Evolutionary conservation across 306 rosid species (phyloP), one percentile per base, ranked within the genome.

Genomic region (Oemleria cerasiformis): DNA sequence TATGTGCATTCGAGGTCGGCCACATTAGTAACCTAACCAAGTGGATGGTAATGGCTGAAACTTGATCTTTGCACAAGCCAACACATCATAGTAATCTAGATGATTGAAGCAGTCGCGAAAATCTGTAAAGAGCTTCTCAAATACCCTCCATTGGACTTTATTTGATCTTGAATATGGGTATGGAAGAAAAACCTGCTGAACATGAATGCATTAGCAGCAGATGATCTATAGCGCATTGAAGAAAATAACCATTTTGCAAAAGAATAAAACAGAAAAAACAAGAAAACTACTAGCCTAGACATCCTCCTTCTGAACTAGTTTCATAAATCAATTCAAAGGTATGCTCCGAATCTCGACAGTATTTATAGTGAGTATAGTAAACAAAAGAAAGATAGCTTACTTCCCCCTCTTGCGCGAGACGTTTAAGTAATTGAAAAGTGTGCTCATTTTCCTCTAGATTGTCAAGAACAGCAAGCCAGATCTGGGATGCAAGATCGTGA

Each of bases 101-200:
- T 63, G 75, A 75, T 61, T 80, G 80, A 92, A 86, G 86, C 89
- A 89, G 84, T 92, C 96, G 39, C 96, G 87, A 71, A 89, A 87
- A 81, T 89, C 96, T 1, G 94, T 89, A 83, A 89, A 88, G 57
- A 92, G 96, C 86, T 87, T 92, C 75, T 89, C 94, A 77, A 83
- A 89, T 84, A 92, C 94, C 90, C 80, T 86, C 97, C 97, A 86
- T 50, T 92, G 92, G 36, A 89, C 92, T 81, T 80, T 78, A 48
- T 75, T 61, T 8, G 96, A 86, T 77, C 77, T 83, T 4, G 90
- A 76, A 77, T 89, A 89, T 1, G 96, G 96, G 64, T 84, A 87
- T 49, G 92, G 94, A 67, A 92, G 96, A 78, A 86, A 87, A 72
- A 87, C 87, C 96, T 92, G 88, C 81, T 15, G 60, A 50, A 56